Evolutionary conservation across 805 yeast genomes (phyloP), one percentile per base, ranked within the genome.

Genomic region (Nakazawaea peltata): DNA sequence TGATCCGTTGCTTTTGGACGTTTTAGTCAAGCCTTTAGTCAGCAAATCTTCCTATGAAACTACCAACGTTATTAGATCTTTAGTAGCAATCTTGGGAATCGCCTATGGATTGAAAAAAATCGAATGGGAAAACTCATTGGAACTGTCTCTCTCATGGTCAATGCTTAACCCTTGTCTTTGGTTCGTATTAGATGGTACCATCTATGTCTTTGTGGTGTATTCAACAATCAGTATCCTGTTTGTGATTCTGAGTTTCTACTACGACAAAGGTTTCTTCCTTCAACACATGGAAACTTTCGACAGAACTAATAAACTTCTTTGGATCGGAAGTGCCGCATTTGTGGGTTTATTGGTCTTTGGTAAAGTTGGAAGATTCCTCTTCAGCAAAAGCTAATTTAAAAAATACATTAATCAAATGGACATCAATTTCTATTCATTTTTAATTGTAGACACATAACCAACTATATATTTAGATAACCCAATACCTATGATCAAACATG

Each of bases 341-440:
- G 65, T 79, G 45, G 81, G 82, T 0, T 59, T 74, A 31, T 63
- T 81, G 26, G 65, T 80, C 18, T 77, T 80, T 55, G 86, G 88
- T 14, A 79, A 79, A 51, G 49, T 80, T 36, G 84, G 85, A 12
- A 70, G 83, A 51, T 71, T 64, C 39, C 53, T 75, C 30, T 71
- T 59, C 41, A n/a, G n/a, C n/a, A n/a, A n/a, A n/a, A n/a, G n/a
- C n/a, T n/a, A n/a, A n/a, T n/a, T n/a, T n/a, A n/a, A n/a, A n/a
- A n/a, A n/a, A n/a, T n/a, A n/a, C n/a, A n/a, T n/a, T n/a, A n/a
- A n/a, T n/a, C n/a, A n/a, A n/a, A n/a, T n/a, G n/a, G n/a, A n/a
- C n/a, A n/a, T n/a, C n/a, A n/a, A n/a, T n/a, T n/a, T n/a, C n/a
- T n/a, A n/a, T n/a, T n/a, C n/a, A n/a, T n/a, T n/a, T n/a, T n/a